Conservation (phyloP, 2,329 filamentous ascomycete species). For the Aspergillus unguis region DNA sequence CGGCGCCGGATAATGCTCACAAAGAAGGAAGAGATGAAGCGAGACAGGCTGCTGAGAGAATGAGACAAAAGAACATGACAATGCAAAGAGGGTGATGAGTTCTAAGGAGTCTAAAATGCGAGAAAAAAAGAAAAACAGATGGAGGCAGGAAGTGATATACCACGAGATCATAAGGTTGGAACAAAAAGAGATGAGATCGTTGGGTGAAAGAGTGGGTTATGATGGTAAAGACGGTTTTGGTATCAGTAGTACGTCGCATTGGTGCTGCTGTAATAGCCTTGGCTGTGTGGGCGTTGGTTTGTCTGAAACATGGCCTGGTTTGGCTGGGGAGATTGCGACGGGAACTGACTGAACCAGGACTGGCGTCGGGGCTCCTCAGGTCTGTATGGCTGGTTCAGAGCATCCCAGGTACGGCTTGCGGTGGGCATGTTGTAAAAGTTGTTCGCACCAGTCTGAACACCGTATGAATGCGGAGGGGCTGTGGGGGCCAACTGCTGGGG, state of each 20-base stretch:
- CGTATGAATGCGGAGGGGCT: slow-evolving; percentile 13
- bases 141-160: slow-evolving; percentile 5
- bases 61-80: not conserved
- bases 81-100: slow-evolving; percentile 1
- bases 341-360: slow-evolving; percentile 33
- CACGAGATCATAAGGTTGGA: slow-evolving; percentile 7
- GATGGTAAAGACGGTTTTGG: not conserved
- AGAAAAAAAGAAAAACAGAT: slow-evolving; percentile 1
- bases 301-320: slow-evolving; percentile 27
- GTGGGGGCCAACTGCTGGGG: slow-evolving; percentile 33
- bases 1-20: slow-evolving; percentile 9
- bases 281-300: slow-evolving; percentile 27
- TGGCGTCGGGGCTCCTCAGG: slow-evolving; percentile 33
- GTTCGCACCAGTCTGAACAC: slow-evolving; percentile 15
- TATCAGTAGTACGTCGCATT: slow-evolving; percentile 23
- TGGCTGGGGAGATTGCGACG: slow-evolving; percentile 22
- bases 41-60: not conserved
- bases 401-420: slow-evolving; percentile 38
- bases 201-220: slow-evolving; percentile 4
- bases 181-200: not conserved
- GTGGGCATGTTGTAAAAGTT: slow-evolving; percentile 35
- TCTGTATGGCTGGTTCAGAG: slow-evolving; percentile 30
- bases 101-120: slow-evolving; percentile 14
- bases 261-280: slow-evolving; percentile 23
- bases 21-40: not conserved